Percentiles rank a stretch among this genome's conserved stretches.
Conservation (phyloP, 805 yeast species). For the Starmera dryadoides region DNA sequence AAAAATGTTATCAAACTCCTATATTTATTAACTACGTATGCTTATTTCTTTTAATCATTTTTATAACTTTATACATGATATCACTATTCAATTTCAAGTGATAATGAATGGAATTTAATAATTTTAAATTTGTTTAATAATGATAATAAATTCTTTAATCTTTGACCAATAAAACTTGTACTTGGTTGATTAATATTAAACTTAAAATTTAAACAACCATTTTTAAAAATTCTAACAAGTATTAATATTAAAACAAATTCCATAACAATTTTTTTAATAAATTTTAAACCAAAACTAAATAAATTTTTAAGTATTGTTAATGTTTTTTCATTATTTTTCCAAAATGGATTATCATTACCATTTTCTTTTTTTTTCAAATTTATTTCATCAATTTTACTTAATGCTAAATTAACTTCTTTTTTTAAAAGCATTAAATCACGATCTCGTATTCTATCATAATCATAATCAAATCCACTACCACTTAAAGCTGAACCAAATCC, state of each 20-base stretch:
- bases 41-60: too few relatives aligned
- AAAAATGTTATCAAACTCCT: too few relatives aligned
- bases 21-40: too few relatives aligned
- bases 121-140: conserved; percentile 11
- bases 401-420: conserved; percentile 18
- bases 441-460: conserved; percentile 10
- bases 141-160: conserved; percentile 6
- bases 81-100: conserved; percentile 9
- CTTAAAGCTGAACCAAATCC: neutral
- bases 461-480: conserved; percentile 3
- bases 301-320: conserved; percentile 4
- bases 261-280: conserved; percentile 10
- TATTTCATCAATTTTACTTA: conserved; percentile 18
- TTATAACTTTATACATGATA: too few relatives aligned
- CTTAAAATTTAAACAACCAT: conserved; percentile 9
- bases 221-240: conserved; percentile 13
- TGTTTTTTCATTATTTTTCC: conserved; percentile 4
- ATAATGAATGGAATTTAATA: conserved; percentile 13
- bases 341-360: conserved; percentile 1
- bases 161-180: neutral
- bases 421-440: conserved; percentile 12
- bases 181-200: conserved; percentile 4
- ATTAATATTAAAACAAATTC: conserved; percentile 13
- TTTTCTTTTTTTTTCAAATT: conserved; percentile 5
- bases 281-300: conserved; percentile 2